These are phyloP conservation scores for Leptodermis oblonga DNA, from an alignment of 257 asterid species.

Conservation along the genomic window DNA sequence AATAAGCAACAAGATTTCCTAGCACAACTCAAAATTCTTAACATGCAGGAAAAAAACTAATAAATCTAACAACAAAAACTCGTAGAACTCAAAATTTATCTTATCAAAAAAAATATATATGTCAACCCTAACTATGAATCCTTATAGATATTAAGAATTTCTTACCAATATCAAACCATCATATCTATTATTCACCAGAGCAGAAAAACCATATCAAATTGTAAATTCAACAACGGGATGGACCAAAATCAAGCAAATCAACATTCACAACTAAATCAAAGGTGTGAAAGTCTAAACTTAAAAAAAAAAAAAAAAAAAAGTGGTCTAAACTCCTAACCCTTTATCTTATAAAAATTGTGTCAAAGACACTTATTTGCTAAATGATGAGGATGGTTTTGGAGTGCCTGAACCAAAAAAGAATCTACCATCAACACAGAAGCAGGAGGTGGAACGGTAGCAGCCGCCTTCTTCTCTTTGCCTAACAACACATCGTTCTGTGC, in stretches of 20 bases:
- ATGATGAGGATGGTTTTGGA: slow-evolving; percentile 97
- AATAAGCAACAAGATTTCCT: too few relatives aligned
- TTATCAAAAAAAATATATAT: too few relatives aligned
- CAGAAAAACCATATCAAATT: background rate
- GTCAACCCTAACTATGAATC: too few relatives aligned
- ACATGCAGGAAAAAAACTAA: too few relatives aligned
- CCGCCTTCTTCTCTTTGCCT: slow-evolving; percentile 23
- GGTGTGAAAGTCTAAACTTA: too few relatives aligned
- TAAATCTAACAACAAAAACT: too few relatives aligned
- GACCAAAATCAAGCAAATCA: background rate
- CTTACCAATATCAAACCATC: background rate
- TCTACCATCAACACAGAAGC: slow-evolving; percentile 66
- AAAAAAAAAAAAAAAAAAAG: too few relatives aligned
- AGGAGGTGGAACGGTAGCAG: slow-evolving; percentile 29
- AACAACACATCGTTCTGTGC: slow-evolving; percentile 23
- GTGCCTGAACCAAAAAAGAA: slow-evolving; percentile 94
- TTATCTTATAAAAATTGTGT: background rate
- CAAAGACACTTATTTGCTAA: slow-evolving; percentile 53
- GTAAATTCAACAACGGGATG: background rate
- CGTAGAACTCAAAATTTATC: too few relatives aligned
- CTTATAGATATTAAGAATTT: too few relatives aligned
- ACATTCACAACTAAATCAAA: background rate
- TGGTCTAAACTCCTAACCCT: background rate
- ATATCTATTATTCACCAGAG: background rate
- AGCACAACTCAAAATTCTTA: too few relatives aligned